Base-by-base conservation (phyloP, 345 rosid species). In the Pistacia integerrima region DNA sequence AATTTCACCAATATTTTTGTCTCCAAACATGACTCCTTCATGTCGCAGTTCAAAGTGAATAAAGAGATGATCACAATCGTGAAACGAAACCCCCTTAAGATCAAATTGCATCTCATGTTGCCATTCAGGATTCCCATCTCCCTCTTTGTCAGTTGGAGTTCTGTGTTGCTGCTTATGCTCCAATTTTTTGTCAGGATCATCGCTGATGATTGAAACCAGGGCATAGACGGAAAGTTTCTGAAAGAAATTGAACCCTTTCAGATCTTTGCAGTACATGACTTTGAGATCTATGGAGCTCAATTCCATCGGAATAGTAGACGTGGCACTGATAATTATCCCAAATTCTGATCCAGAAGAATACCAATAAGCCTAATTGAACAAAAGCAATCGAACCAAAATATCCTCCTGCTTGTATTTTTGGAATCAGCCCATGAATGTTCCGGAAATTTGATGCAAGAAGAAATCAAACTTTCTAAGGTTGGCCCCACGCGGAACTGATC, bases 121-220 rank as follows among this genome's bases (percentile, higher is more conserved):
- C 93, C 93, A 87, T 74, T 87, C 93, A 0, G 93, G 93, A 76
- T 85, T 69, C 33, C 84, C 89, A 67, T 80, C 86, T 4, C 84
- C 86, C 70, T 83, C 93, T 74, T 49, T 79, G 67, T 84, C 93
- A 1, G 85, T 62, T 5, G 83, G 77, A 16, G 87, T 86, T 28
- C 86, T 82, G 16, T 84, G 76, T 41, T 70, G 36, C 82, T 79
- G 91, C 17, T 74, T 55, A 67, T 77, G 60, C 59, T 46, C 51
- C 64, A 77, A 9, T 72, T 78, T 80, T 71, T 80, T 84, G 25
- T 64, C 72, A 3, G 83, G 78, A 60, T 83, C 85, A 11, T 79
- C 85, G 30, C 74, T 67, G 74, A 54, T 57, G 9, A 86, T 17
- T 2, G 86, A 87, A 62, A 81, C 86, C 7, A 64, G 64, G 16